phyloP scores from a whole-genome alignment of 495 filamentous ascomycete genomes.

The Filosporella fistucella region DNA sequence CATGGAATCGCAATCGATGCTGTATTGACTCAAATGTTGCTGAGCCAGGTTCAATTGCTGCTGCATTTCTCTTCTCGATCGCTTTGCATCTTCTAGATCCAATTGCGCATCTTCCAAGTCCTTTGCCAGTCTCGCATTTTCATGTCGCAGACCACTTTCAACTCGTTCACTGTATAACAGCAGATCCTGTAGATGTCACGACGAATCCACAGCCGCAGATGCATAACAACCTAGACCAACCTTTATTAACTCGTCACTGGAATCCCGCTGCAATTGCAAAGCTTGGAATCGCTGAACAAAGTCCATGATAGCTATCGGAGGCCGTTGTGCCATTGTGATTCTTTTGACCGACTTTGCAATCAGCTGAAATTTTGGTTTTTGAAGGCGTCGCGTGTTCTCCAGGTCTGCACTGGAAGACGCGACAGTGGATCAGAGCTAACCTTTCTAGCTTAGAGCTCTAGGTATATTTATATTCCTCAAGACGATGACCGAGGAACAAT shows the following conservation, averaged over 20 bases:
- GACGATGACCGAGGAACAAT: too few relatives aligned
- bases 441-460: too few relatives aligned
- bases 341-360: too few relatives aligned
- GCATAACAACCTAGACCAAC: slow-evolving; percentile 18
- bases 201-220: not conserved
- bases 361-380: too few relatives aligned
- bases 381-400: too few relatives aligned
- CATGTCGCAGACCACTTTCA: slow-evolving; percentile 30
- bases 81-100: slow-evolving; percentile 36
- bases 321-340: slow-evolving; percentile 10
- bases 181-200: slow-evolving; percentile 33
- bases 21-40: slow-evolving; percentile 20
- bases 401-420: too few relatives aligned
- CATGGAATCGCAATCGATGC: slow-evolving; percentile 29
- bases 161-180: slow-evolving; percentile 28
- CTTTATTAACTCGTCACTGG: slow-evolving; percentile 30
- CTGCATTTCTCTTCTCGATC: slow-evolving; percentile 38
- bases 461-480: too few relatives aligned
- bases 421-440: too few relatives aligned
- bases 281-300: slow-evolving; percentile 38
- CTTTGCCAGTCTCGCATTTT: slow-evolving; percentile 31
- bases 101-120: slow-evolving; percentile 33
- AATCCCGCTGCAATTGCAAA: slow-evolving; percentile 30
- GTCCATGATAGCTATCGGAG: slow-evolving; percentile 27
- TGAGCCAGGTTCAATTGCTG: slow-evolving; percentile 32